Evolutionary conservation across 2,329 filamentous ascomycete species (phyloP), one percentile per base, ranked within the genome.

Genomic region (Bertia moriformis): DNA sequence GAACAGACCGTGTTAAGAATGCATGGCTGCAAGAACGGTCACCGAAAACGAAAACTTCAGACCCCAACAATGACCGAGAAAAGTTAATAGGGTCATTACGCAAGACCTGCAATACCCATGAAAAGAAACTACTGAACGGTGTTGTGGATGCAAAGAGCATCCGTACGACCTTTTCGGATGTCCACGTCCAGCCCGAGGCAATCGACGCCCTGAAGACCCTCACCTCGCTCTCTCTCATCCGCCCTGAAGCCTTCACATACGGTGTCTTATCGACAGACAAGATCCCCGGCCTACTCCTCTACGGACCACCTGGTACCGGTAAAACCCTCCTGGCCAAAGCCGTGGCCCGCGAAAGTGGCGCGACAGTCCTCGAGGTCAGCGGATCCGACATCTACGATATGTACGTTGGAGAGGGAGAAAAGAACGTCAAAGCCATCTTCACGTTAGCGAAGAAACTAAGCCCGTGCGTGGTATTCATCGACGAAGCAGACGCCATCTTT

Each of bases 331-430:
- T 54, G 14, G 54, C 54, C 4, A 50, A 47, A 39, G 49, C 49
- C 1, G 49, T 51, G 36, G 49, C 49, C 12, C 50, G 50, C 18
- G 53, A 56, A 44, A 52, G 48, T 36, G 49, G 54, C 14, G 52
- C 53, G 18, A 50, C 52, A 18, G 48, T 39, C 70, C 73, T 82
- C 14, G 76, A 81, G 51, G 70, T 81, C 24, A 77, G 70, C 41
- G 77, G 76, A 7, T 74, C 71, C 4, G 74, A 80, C 39, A 69
- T 81, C 29, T 78, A 78, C 52, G 74, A 81, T 50, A 81, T 79
- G 65, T 81, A 78, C 43, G 76, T 82, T 4, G 77, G 77, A 7
- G 77, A 81, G 49, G 73, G 75, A 32, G 77, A 82, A 55, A 82
- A 82, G 61, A 81, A 79, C 48, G 69, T 81, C 38, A 69, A 69